These are phyloP conservation scores for Trichoderma polysporum DNA, from an alignment of 2,329 filamentous ascomycete species.

Conservation along the genomic window DNA sequence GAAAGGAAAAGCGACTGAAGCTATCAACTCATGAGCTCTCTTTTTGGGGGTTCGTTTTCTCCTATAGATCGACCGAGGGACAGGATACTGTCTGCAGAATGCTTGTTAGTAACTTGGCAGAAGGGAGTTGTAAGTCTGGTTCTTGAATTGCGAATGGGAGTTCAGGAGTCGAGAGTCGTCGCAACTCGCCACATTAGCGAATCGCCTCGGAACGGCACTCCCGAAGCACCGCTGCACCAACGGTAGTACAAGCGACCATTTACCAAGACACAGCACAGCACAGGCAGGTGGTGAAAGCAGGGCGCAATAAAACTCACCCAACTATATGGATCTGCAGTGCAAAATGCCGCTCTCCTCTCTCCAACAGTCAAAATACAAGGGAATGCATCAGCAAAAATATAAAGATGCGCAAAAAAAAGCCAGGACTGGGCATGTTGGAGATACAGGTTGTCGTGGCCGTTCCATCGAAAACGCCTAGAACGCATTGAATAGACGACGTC, in stretches of 20 bases:
- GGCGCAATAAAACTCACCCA: not conserved
- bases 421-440: not conserved
- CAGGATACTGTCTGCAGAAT: not conserved
- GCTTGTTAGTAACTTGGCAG: not conserved
- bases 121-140: not conserved
- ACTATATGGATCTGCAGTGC: not conserved
- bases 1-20: not conserved
- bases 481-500: constrained; percentile 10
- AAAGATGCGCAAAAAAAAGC: not conserved
- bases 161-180: not conserved
- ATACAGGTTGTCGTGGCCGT: constrained; percentile 8
- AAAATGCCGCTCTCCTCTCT: not conserved
- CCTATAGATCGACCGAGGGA: not conserved
- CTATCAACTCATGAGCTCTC: constrained; percentile 15
- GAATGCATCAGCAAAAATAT: not conserved
- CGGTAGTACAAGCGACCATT: not conserved
- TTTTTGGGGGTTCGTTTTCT: not conserved
- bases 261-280: constrained; percentile 6
- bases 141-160: not conserved
- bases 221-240: not conserved
- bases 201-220: not conserved
- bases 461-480: not conserved
- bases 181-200: constrained; percentile 13
- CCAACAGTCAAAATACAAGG: not conserved
- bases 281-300: not conserved